Base-by-base conservation (phyloP, 768 basidiomycete genomes). In the Russula sp. region DNA sequence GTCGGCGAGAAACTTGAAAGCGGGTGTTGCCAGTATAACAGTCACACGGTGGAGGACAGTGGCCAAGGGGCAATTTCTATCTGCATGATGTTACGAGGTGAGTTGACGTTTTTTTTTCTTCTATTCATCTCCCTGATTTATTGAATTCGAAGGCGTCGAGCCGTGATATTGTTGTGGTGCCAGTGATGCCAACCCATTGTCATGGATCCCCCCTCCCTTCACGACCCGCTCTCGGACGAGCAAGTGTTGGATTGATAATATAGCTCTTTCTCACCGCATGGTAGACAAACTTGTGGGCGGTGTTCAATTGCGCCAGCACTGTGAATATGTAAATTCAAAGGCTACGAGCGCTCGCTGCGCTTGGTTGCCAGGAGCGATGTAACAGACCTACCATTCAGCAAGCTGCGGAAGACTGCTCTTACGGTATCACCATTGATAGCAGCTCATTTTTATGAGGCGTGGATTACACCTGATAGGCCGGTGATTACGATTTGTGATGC, bases 21-120 rank as follows among this genome's bases (percentile, higher is more conserved):
- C n/a, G n/a, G n/a, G n/a, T n/a, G n/a, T n/a, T n/a, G n/a, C n/a
- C n/a, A n/a, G n/a, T n/a, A n/a, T n/a, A n/a, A n/a, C n/a, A n/a
- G n/a, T n/a, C n/a, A n/a, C 30, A 30, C 30, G 30, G 30, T n/a
- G n/a, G n/a, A n/a, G n/a, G n/a, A n/a, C n/a, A n/a, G n/a, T n/a
- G n/a, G n/a, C n/a, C 59, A 63, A 54, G 67, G 67, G 11, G 67
- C 67, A 49, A 61, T 69, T 53, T 44, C 58, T 13, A 55, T 69
- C 16, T 57, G 67, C 55, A 50, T 69, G 55, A 63, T 50, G 40
- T 20, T 54, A 14, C 49, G 42, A 56, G n/a, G n/a, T n/a, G n/a
- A 59, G 57, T 30, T 53, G n/a, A 9, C 36, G 36, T n/a, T n/a
- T 36, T 36, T 40, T 28, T 14, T 13, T 36, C 18, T 53, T n/a